A percentile compares a stretch with the other conserved stretches of the same genome.
Conservation (phyloP, 225 moss, liverwort and hornwort genomes). For the Thuidium tamariscinum region DNA sequence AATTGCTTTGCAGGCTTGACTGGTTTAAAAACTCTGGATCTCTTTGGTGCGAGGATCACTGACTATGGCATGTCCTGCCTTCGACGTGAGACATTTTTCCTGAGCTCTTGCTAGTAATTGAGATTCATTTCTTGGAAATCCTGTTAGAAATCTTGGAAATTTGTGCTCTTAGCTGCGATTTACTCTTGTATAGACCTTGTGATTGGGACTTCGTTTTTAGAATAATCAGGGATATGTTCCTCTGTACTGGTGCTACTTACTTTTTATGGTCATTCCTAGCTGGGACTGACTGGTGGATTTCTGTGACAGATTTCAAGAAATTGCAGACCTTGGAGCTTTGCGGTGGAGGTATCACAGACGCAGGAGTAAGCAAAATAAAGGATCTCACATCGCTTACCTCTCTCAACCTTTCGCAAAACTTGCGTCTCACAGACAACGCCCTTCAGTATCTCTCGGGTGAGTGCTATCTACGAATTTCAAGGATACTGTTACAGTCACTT, state of each 20-base stretch:
- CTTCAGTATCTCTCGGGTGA: slow-evolving; percentile 73
- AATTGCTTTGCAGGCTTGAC: slow-evolving; percentile 52
- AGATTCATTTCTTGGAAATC: neutral
- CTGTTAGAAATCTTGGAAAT: too few relatives aligned
- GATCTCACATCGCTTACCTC: slow-evolving; percentile 73
- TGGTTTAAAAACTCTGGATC: slow-evolving; percentile 67
- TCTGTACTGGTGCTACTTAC: neutral
- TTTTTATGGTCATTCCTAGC: neutral
- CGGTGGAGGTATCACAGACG: slow-evolving; percentile 72
- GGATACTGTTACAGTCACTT: neutral
- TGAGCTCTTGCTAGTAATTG: neutral
- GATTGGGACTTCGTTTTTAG: neutral
- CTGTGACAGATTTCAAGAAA: slow-evolving; percentile 68
- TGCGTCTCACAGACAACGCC: slow-evolving; percentile 67
- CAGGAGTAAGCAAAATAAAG: slow-evolving; percentile 68
- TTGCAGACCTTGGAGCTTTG: slow-evolving; percentile 84
- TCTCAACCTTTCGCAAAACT: slow-evolving; percentile 82
- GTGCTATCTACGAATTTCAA: neutral
- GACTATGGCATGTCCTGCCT: slow-evolving; percentile 68
- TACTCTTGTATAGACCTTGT: neutral
- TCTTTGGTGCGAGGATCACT: slow-evolving; percentile 85
- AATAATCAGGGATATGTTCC: neutral
- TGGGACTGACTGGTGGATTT: neutral
- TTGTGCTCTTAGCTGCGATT: neutral
- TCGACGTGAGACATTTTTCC: slow-evolving; percentile 38